Conservation (phyloP, 768 basidiomycete genomes). For the Mycena rebaudengoi region DNA sequence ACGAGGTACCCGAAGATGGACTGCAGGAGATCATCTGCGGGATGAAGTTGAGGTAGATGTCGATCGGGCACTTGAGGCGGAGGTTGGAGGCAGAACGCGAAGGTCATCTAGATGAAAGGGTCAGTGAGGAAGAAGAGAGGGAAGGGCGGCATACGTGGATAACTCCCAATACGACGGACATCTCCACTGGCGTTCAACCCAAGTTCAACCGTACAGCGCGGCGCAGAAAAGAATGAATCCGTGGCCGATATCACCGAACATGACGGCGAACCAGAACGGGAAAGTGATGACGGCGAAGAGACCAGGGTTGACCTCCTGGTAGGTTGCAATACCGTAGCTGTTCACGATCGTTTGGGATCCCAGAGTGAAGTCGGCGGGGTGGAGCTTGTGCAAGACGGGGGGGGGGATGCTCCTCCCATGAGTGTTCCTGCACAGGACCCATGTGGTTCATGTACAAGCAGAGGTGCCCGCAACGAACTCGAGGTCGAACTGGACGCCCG, state of each 20-base stretch:
- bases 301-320: slow-evolving; percentile 97
- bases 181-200: slow-evolving; percentile 87
- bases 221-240: slow-evolving; percentile 82
- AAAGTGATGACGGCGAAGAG: slow-evolving; percentile 93
- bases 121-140: slow-evolving; percentile 15
- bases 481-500: too few relatives aligned
- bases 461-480: slow-evolving; percentile 98
- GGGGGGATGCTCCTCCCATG: too few relatives aligned
- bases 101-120: slow-evolving; percentile 98
- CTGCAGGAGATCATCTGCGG: slow-evolving; percentile 96
- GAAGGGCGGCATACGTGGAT: slow-evolving; percentile 72
- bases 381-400: slow-evolving; percentile 95
- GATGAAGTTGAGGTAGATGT: slow-evolving; percentile 94
- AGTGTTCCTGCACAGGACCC: slow-evolving; percentile 71
- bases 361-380: slow-evolving; percentile 95
- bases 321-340: slow-evolving; percentile 92
- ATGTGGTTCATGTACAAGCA: slow-evolving; percentile 99
- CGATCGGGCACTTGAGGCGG: slow-evolving; percentile 86
- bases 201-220: slow-evolving; percentile 86
- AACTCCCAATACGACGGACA: slow-evolving; percentile 96
- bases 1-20: slow-evolving; percentile 98
- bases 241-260: slow-evolving; percentile 99
- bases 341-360: slow-evolving; percentile 99
- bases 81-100: slow-evolving; percentile 96
- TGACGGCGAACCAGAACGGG: slow-evolving; percentile 98